Evolutionary conservation across 148 eudicot species (phyloP).

Genomic region (Amaranthus hypochondriacus): DNA sequence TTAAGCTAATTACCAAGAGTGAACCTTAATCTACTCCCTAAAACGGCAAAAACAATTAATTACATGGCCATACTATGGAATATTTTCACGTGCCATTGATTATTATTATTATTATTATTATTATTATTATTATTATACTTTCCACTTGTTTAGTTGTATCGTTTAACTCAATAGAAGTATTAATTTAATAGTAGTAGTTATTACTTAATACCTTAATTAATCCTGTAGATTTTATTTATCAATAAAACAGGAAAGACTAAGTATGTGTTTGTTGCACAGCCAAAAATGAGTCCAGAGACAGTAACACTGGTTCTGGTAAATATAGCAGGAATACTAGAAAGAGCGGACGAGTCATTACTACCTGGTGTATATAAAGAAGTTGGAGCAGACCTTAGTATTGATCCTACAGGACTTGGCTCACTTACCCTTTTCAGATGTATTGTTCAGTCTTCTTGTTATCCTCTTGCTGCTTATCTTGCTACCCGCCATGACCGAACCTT

Average conservation of each 20-base stretch:
- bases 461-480: conserved; percentile 72
- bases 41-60: not conserved
- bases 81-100: not conserved
- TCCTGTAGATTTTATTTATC: not conserved
- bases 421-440: conserved; percentile 71
- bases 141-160: not conserved
- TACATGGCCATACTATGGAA: not conserved
- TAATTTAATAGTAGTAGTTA: not conserved
- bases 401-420: conserved; percentile 73
- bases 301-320: conserved; percentile 58
- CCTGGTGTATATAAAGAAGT: conserved; percentile 88
- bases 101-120: not conserved
- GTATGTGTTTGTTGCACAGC: not conserved
- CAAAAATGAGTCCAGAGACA: conserved; percentile 41
- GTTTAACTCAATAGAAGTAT: not conserved
- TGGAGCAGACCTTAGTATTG: conserved; percentile 58
- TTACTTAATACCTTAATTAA: not conserved
- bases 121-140: not conserved
- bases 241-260: not conserved
- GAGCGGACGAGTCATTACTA: conserved; percentile 72
- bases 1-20: not conserved
- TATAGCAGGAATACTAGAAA: conserved; percentile 71
- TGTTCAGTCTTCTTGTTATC: conserved; percentile 70
- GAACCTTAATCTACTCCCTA: not conserved
- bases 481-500: conserved; percentile 63